Base-by-base conservation (phyloP, 345 rosid genomes). In the Cardamine resedifolia region DNA sequence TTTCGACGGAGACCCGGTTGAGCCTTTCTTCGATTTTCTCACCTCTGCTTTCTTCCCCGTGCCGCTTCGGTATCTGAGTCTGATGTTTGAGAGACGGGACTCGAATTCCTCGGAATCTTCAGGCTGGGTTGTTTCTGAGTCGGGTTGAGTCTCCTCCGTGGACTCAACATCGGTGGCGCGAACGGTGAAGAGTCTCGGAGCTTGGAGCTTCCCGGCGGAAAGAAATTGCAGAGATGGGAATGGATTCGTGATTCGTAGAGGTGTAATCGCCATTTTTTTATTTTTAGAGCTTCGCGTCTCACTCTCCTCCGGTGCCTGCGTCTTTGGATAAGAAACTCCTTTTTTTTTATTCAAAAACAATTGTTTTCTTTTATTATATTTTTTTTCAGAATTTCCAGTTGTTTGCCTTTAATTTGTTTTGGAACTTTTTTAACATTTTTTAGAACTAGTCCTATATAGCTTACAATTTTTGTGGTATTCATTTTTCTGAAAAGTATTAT, bases 11-110 rank as follows among this genome's bases (percentile, higher is more conserved):
- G 79, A 10, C 19, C 53, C 65, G 0, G 19, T 20, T 55, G 70
- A 61, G 1, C 85, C 90, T 69, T 87, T 89, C 85, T 75, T 89
- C 7, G 85, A 73, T 70, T 91, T 91, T 41, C 96, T 84, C 38
- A 66, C 64, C 70, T 94, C 91, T 50, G 97, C 99, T 68, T 95
- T 95, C 83, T 88, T 95, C 0, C 97, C 99, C 7, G 83, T 77
- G 2, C 93, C 96, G 64, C 84, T 85, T 31, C 96, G 82, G 81
- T 86, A 88, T 7, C 85, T 84, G 80, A 83, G 79, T 6, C 96
- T 77, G 73, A 87, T 81, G 63, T 73, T 84, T 3, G 96, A 81
- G 75, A 94, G 87, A 33, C 96, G 93, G 5, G 81, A 77, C 60
- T 91, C 96, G 81, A 91, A 94, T 4, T 69, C 63, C 28, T 84